Evolutionary conservation across 176 grass and related monocot genomes (phyloP), one percentile per base, ranked within the genome.

Genomic region (Microstegium vimineum): DNA sequence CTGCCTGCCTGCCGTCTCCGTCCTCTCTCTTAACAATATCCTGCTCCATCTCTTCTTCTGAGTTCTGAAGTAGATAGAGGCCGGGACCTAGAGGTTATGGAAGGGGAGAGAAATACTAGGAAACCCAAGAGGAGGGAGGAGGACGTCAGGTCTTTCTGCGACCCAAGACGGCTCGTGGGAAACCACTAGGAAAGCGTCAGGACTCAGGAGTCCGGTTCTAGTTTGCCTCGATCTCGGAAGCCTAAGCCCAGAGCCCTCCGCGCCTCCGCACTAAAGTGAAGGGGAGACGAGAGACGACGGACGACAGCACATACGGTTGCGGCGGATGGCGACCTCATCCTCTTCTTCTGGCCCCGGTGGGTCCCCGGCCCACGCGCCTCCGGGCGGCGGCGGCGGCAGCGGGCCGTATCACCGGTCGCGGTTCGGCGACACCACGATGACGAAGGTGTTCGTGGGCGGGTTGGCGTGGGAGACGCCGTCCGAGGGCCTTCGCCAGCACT

Each of bases 361-460:
- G 11, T 90, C 82, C 0, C 67, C 88, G 60, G 79, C 79, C 5
- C 83, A 78, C 34, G 78, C 56, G 43, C 54, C 64, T 0, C 56
- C 78, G 3, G 45, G 31, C 5, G 20, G 37, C 0, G 34, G 79
- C 3, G 69, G 38, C 10, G 69, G 63, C 41, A 5, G 74, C 6
- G 57, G 75, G 75, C 36, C 82, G 71, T 76, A 89, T 14, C 30
- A 80, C 78, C 83, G 95, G 75, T 93, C 90, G 81, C 82, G 87
- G 81, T 99, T 95, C 76, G 96, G 96, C 37, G 93, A 99, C 80
- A 99, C 96, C 8, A 95, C 96, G 46, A 76, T 79, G 63, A 99
- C 96, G 20, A 99, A 95, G 93, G 93, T 99, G 26, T 99, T 99
- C 90, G 96, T 99, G 1, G 96, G 96, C 27, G 96, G 96, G 2